Conservation (phyloP, 495 filamentous ascomycete genomes). For the Melanomma pulvis-pyrius region DNA sequence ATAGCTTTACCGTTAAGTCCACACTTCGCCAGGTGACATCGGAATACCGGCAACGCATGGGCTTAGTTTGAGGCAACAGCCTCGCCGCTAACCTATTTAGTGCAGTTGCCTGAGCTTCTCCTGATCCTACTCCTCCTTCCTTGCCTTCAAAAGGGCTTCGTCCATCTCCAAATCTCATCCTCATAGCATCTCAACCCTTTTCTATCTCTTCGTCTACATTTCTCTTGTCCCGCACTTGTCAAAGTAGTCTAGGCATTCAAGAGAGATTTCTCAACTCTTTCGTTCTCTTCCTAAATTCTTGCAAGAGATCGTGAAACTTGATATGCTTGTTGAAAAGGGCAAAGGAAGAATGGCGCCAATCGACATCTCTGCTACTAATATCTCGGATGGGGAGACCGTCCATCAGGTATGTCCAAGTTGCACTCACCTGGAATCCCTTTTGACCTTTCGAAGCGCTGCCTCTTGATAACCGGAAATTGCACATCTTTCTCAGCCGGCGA, state of each 20-base stretch:
- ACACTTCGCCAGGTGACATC: too few species aligned
- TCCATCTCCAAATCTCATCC: neutral
- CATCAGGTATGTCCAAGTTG: conserved; percentile 14
- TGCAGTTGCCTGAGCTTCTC: conserved; percentile 14
- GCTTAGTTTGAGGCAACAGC: neutral
- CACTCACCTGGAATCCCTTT: neutral
- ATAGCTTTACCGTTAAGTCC: neutral
- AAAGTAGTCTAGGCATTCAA: neutral
- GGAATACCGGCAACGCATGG: neutral
- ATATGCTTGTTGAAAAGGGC: neutral
- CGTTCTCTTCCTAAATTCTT: neutral
- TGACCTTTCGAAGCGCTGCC: conserved; percentile 28
- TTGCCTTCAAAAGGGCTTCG: neutral
- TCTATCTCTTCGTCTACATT: neutral
- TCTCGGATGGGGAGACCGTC: conserved; percentile 30
- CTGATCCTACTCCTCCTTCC: neutral
- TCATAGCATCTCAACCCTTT: neutral
- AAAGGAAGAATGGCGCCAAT: conserved; percentile 15
- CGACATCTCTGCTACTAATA: conserved; percentile 13
- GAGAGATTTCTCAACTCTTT: neutral
- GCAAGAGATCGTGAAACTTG: neutral
- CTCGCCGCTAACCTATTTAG: conserved; percentile 18
- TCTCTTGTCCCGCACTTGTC: neutral
- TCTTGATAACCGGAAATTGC: conserved; percentile 24
- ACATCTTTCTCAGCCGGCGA: neutral